Percentiles rank a stretch among this genome's conserved stretches.
Conservation (phyloP, 345 rosid genomes). For the Excoecaria agallocha region DNA sequence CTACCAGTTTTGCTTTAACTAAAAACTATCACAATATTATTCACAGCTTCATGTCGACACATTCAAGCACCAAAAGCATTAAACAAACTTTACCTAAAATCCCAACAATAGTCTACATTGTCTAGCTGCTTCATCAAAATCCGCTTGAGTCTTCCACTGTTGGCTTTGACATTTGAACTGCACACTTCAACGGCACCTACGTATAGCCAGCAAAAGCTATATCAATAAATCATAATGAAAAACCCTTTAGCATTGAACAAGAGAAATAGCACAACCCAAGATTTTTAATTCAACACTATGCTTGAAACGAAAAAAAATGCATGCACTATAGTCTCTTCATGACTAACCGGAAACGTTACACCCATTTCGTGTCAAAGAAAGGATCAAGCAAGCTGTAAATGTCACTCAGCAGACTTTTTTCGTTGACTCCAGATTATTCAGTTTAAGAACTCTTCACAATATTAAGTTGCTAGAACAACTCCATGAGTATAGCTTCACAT, state of each 20-base stretch:
- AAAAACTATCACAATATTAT: background rate
- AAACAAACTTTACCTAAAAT: constrained; percentile 12
- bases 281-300: background rate
- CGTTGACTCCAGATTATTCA: too few relatives aligned
- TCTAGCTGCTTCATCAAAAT: background rate
- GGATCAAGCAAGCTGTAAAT: too few relatives aligned
- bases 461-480: too few relatives aligned
- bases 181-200: constrained; percentile 6
- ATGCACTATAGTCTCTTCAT: too few relatives aligned
- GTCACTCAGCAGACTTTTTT: too few relatives aligned
- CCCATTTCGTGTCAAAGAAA: background rate
- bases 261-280: background rate
- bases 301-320: too few relatives aligned
- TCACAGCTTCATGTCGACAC: constrained; percentile 21
- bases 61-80: constrained; percentile 16
- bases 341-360: background rate
- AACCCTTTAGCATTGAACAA: too few relatives aligned
- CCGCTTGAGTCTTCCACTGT: background rate
- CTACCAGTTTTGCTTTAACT: background rate
- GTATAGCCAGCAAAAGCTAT: background rate
- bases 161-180: background rate
- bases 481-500: too few relatives aligned
- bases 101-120: background rate
- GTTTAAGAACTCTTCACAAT: too few relatives aligned
- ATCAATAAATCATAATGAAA: background rate